Evolutionary conservation across 176 grass and related monocot species (phyloP).

Genomic region (Oryza meridionalis): DNA sequence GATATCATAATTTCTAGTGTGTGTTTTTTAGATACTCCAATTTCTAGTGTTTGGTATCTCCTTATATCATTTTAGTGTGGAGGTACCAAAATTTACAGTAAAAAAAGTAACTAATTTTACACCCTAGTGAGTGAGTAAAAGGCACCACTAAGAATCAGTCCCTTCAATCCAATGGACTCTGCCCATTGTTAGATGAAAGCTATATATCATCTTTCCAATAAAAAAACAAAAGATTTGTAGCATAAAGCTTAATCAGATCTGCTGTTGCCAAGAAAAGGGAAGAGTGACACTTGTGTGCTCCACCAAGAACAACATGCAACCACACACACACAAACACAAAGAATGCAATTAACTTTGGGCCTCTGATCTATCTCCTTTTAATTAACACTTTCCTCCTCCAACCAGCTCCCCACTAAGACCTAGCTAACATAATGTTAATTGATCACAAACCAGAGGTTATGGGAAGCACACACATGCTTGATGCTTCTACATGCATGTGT

Average conservation of each 20-base stretch:
- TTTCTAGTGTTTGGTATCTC: too few relatives aligned
- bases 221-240: background rate
- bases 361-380: background rate
- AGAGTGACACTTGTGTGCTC: background rate
- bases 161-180: background rate
- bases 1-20: too few relatives aligned
- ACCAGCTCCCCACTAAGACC: constrained; percentile 29
- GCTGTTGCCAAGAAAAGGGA: background rate
- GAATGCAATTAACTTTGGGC: background rate
- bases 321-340: constrained; percentile 3
- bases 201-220: background rate
- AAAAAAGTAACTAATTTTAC: background rate
- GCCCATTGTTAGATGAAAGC: background rate
- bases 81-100: too few relatives aligned
- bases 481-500: constrained; percentile 13
- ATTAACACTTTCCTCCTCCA: constrained; percentile 1
- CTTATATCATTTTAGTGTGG: too few relatives aligned
- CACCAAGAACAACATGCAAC: background rate
- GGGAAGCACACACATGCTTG: background rate
- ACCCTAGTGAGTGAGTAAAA: background rate
- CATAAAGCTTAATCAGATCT: background rate
- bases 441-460: constrained; percentile 1
- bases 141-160: background rate
- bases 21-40: too few relatives aligned
- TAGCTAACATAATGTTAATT: background rate